Evolutionary conservation across 2,329 filamentous ascomycete genomes (phyloP).

Genomic region (Hypoxylon sp.): DNA sequence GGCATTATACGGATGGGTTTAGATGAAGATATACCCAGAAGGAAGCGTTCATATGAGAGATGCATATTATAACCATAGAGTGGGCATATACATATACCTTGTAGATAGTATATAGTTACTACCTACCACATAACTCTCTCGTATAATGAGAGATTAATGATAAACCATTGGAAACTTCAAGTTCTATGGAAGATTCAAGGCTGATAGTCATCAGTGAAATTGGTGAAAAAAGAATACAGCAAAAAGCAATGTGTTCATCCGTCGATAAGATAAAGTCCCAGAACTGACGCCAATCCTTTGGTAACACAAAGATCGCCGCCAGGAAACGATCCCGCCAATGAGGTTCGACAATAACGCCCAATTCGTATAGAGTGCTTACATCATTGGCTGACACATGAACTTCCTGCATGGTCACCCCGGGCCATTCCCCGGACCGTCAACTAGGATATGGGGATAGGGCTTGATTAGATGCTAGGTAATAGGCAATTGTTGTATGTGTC

Average conservation of each 20-base stretch:
- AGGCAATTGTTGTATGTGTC: too few relatives aligned
- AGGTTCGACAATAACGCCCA: slow-evolving; percentile 7
- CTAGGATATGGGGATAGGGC: not conserved
- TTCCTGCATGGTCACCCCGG: slow-evolving; percentile 2
- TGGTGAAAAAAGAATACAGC: not conserved
- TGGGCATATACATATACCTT: slow-evolving; percentile 17
- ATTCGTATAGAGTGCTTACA: slow-evolving; percentile 21
- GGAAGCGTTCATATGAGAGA: slow-evolving; percentile 22
- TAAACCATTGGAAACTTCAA: slow-evolving; percentile 12
- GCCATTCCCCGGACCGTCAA: slow-evolving; percentile 8
- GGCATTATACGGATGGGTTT: slow-evolving; percentile 22
- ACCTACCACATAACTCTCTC: slow-evolving; percentile 6
- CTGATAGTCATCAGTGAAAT: not conserved
- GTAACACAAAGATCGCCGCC: slow-evolving; percentile 6
- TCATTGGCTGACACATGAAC: not conserved
- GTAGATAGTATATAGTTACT: slow-evolving; percentile 28
- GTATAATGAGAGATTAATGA: slow-evolving; percentile 14
- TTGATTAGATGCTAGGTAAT: not conserved
- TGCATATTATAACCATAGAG: slow-evolving; percentile 17
- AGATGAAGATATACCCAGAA: slow-evolving; percentile 25
- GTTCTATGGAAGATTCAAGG: not conserved
- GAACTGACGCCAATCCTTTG: not conserved
- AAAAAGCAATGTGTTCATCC: not conserved
- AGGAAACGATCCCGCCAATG: slow-evolving; percentile 24
- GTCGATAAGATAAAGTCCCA: not conserved